Conservation (phyloP, 2,329 filamentous ascomycete species). For the Scleromitrula shiraiana region DNA sequence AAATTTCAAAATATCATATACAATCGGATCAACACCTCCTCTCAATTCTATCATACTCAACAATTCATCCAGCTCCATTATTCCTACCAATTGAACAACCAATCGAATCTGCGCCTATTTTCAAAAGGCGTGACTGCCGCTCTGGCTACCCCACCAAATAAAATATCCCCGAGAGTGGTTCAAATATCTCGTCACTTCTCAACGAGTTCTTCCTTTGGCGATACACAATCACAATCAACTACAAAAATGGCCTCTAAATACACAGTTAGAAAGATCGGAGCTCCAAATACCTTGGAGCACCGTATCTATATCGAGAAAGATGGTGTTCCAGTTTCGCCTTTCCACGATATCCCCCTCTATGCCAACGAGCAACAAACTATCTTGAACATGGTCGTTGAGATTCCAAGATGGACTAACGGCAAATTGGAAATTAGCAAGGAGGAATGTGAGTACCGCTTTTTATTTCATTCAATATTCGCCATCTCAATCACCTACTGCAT, state of each 20-base stretch:
- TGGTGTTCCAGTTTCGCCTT: conserved; percentile 86
- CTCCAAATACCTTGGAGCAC: conserved; percentile 91
- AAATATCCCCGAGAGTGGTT: conserved; percentile 6
- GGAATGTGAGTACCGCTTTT: conserved; percentile 57
- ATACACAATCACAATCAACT: conserved; percentile 7
- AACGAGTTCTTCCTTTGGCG: conserved; percentile 7
- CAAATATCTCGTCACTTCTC: conserved; percentile 12
- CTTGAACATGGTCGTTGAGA: conserved; percentile 99
- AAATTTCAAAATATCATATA: background rate
- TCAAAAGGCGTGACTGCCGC: conserved; percentile 7
- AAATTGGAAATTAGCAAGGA: conserved; percentile 74
- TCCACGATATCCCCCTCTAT: conserved; percentile 97
- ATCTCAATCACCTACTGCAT: conserved; percentile 38
- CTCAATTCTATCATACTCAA: too few relatives aligned
- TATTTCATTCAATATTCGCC: background rate
- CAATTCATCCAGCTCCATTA: background rate
- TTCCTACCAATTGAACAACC: conserved; percentile 2
- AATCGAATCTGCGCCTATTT: background rate
- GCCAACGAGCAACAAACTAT: conserved; percentile 93
- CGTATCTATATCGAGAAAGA: conserved; percentile 97
- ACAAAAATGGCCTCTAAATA: conserved; percentile 43
- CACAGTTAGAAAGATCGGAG: conserved; percentile 76
- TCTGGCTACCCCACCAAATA: conserved; percentile 7
- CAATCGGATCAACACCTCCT: background rate
- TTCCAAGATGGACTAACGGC: conserved; percentile 98